phyloP scores from a whole-genome alignment of 495 filamentous ascomycete genomes.

The Penicillium turbatum region DNA sequence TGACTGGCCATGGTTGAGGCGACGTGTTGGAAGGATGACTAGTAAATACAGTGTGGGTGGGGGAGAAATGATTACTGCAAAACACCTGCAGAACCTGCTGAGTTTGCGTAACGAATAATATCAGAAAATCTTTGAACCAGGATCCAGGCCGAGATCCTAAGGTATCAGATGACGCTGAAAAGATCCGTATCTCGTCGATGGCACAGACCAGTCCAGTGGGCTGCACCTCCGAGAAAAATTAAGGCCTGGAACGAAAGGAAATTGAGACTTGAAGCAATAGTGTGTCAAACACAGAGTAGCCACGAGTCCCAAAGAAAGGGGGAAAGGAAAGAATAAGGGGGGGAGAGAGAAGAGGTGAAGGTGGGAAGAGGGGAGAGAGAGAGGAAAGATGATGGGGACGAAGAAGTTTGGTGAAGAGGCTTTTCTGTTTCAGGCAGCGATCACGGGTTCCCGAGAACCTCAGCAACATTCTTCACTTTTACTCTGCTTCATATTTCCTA shows the following conservation, averaged over 20 bases:
- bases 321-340: slow-evolving; percentile 27
- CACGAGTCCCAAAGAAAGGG: slow-evolving; percentile 21
- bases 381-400: slow-evolving; percentile 15
- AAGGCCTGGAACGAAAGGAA: slow-evolving; percentile 39
- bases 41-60: slow-evolving; percentile 38
- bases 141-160: slow-evolving; percentile 16
- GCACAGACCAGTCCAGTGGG: slow-evolving; percentile 52
- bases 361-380: slow-evolving; percentile 10
- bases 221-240: slow-evolving; percentile 36
- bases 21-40: slow-evolving; percentile 39
- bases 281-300: slow-evolving; percentile 50
- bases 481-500: no score
- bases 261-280: slow-evolving; percentile 38
- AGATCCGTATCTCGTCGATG: slow-evolving; percentile 30
- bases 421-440: slow-evolving; percentile 21
- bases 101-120: slow-evolving; percentile 54
- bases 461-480: slow-evolving; percentile 13
- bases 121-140: slow-evolving; percentile 16
- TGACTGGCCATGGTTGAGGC: slow-evolving; percentile 47
- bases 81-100: slow-evolving; percentile 91
- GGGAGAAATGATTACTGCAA: slow-evolving; percentile 43
- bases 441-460: slow-evolving; percentile 19
- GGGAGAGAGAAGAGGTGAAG: slow-evolving; percentile 12
- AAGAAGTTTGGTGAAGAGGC: slow-evolving; percentile 20
- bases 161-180: slow-evolving; percentile 12